Conservation (phyloP, 139 green algal species). For the Chlamydomonas incerta region DNA sequence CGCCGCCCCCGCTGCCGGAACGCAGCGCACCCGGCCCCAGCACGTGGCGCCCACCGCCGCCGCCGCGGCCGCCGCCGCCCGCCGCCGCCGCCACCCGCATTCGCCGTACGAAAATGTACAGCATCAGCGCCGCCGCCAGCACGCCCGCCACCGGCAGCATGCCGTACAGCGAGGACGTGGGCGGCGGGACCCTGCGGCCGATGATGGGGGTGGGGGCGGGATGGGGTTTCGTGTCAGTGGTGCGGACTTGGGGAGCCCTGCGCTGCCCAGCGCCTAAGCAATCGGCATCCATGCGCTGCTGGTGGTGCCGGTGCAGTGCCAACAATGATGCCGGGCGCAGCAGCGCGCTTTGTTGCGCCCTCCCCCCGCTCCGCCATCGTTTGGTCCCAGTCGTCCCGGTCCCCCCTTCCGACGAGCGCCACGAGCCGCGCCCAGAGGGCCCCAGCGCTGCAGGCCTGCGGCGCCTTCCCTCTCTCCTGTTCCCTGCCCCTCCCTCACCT, state of each 20-base stretch:
- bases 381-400: no score
- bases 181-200: background rate
- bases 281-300: background rate
- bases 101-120: background rate
- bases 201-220: background rate
- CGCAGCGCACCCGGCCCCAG: background rate
- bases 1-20: background rate
- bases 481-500: background rate
- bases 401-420: background rate
- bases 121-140: slow-evolving; percentile 11
- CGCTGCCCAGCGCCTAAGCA: background rate
- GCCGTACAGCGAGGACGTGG: background rate
- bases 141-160: slow-evolving; percentile 1
- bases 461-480: background rate
- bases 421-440: background rate
- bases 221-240: background rate
- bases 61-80: background rate
- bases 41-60: background rate
- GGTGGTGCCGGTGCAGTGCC: no score
- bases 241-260: background rate
- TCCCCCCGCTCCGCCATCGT: no score
- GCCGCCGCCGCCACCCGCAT: background rate
- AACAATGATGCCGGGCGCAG: no score
- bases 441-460: background rate
- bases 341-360: no score